These are phyloP conservation scores for Isatis tinctoria DNA, from an alignment of 345 rosid species.

Conservation along the genomic window DNA sequence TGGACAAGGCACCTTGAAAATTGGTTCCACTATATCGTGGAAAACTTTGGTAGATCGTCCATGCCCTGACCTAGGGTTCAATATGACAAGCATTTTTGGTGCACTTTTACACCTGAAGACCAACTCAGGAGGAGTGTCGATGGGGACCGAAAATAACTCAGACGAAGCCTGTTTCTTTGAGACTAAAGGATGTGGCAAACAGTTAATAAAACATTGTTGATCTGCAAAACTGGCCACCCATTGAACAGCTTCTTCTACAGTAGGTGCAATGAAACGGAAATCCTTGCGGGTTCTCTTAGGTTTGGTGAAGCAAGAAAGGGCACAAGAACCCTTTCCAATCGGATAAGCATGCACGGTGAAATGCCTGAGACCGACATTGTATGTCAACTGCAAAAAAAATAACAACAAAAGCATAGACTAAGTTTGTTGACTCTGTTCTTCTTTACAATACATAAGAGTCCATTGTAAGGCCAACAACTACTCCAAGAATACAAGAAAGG, in stretches of 20 bases:
- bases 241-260: constrained; percentile 79
- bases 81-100: constrained; percentile 90
- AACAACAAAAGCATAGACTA: constrained; percentile 8
- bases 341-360: constrained; percentile 92
- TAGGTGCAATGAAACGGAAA: constrained; percentile 73
- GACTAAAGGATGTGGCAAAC: constrained; percentile 85
- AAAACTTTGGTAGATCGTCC: constrained; percentile 94
- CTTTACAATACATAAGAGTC: background rate
- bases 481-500: no score
- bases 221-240: constrained; percentile 99
- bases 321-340: constrained; percentile 53
- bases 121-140: constrained; percentile 86
- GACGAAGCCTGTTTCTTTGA: constrained; percentile 91
- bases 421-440: background rate
- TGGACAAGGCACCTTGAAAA: constrained; percentile 67
- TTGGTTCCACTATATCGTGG: constrained; percentile 78
- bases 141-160: constrained; percentile 54
- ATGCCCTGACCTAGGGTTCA: constrained; percentile 90
- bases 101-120: constrained; percentile 88
- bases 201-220: constrained; percentile 87
- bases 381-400: constrained; percentile 59
- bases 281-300: constrained; percentile 78
- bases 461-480: background rate
- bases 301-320: constrained; percentile 70
- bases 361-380: constrained; percentile 77